A percentile compares a stretch with the other conserved stretches of the same genome.
These are phyloP conservation scores for Xerophyta viscosa DNA, from an alignment of 106 monocot species.

Conservation along the genomic window DNA sequence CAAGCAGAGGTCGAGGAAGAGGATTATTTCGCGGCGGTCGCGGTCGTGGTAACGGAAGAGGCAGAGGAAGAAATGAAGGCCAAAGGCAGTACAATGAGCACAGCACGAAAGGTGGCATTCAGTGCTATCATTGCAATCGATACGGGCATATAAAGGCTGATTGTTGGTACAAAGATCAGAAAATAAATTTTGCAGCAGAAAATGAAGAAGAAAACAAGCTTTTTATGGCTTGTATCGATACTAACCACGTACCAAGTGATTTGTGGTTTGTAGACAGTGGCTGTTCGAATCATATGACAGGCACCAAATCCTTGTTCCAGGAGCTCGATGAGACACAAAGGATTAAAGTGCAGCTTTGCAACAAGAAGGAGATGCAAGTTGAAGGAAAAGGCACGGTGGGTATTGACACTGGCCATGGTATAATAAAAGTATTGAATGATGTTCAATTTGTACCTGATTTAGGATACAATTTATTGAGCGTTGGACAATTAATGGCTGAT, in stretches of 20 bases:
- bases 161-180: neutral
- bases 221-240: neutral
- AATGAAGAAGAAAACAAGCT: neutral
- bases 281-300: neutral
- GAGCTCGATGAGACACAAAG: neutral
- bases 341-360: neutral
- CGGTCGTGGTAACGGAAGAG: neutral
- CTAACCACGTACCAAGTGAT: neutral
- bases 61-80: neutral
- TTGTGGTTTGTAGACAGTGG: neutral
- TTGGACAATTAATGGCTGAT: constrained; percentile 1
- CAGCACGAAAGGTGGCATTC: no score
- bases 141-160: neutral
- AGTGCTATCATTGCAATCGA: neutral
- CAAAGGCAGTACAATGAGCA: neutral
- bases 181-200: neutral
- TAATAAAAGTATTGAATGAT: neutral
- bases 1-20: no score
- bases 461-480: neutral
- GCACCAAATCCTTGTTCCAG: neutral
- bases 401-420: neutral
- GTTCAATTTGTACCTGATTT: constrained; percentile 4
- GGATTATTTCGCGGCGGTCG: neutral
- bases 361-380: constrained; percentile 3
- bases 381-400: neutral